Conservation (phyloP, 179 eudicot species). For the Camellia oleifera region DNA sequence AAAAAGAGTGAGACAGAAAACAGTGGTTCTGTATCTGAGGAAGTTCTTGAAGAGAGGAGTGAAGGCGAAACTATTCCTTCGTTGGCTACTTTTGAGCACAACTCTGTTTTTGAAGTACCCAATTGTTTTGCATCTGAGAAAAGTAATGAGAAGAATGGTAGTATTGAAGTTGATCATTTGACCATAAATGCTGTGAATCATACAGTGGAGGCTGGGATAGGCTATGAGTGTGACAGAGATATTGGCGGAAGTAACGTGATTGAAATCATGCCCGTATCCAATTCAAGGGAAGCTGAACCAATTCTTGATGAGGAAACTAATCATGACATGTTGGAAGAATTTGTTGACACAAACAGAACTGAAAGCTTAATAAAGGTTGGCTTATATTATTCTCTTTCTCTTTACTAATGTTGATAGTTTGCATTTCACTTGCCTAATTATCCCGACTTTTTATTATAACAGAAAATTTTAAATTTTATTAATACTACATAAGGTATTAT, state of each 20-base stretch:
- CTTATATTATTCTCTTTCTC: neutral
- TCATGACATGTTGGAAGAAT: slow-evolving; percentile 11
- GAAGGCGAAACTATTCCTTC: slow-evolving; percentile 3
- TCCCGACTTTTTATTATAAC: neutral
- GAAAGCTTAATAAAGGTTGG: slow-evolving; percentile 24
- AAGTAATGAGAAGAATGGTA: neutral
- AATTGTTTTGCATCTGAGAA: neutral
- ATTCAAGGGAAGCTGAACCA: neutral
- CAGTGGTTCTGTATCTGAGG: neutral
- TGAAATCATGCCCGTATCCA: slow-evolving; percentile 6
- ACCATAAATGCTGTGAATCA: slow-evolving; percentile 4
- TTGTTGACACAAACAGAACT: neutral
- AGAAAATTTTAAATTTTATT: neutral
- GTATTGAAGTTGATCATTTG: neutral
- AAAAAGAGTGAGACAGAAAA: neutral
- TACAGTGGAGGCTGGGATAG: neutral
- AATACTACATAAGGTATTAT: neutral
- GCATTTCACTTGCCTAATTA: neutral
- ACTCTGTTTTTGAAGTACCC: slow-evolving; percentile 9
- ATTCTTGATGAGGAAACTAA: slow-evolving; percentile 13
- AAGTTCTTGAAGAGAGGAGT: slow-evolving; percentile 13
- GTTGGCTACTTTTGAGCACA: neutral
- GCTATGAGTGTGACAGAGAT: neutral
- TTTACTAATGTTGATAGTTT: neutral
- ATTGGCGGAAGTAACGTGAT: slow-evolving; percentile 4